A percentile compares a stretch with the other conserved stretches of the same genome.
Evolutionary conservation across 768 basidiomycete genomes (phyloP).

Genomic region (Thelephora ganbajun): DNA sequence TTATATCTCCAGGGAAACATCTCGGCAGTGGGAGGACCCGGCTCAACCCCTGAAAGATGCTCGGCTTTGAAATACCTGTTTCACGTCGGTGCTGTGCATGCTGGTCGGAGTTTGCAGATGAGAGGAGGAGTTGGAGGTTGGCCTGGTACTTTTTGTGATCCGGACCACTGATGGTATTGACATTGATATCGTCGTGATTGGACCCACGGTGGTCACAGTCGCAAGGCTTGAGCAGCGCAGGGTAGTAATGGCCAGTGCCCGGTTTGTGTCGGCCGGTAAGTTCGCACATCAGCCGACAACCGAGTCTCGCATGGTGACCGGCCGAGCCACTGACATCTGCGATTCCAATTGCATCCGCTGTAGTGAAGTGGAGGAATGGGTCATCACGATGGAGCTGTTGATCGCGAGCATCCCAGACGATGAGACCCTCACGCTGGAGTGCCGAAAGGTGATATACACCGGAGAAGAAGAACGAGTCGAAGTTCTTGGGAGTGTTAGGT

Average conservation of each 20-base stretch:
- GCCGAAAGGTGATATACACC: constrained; percentile 17
- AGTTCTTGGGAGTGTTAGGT: constrained; percentile 17
- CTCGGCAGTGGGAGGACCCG: constrained; percentile 14
- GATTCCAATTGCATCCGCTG: not conserved
- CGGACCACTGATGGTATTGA: constrained; percentile 11
- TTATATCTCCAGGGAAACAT: constrained; percentile 21
- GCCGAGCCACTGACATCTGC: constrained; percentile 19
- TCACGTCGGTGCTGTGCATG: constrained; percentile 14
- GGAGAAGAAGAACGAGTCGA: constrained; percentile 20
- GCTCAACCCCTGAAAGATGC: constrained; percentile 18
- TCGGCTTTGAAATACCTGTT: constrained; percentile 24
- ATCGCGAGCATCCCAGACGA: constrained; percentile 15
- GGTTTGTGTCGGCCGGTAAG: constrained; percentile 16
- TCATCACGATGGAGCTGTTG: not conserved
- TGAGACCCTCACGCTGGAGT: constrained; percentile 14
- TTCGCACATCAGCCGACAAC: constrained; percentile 22
- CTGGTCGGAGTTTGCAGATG: constrained; percentile 12
- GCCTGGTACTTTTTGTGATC: constrained; percentile 10
- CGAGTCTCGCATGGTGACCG: constrained; percentile 19
- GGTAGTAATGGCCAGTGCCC: constrained; percentile 14
- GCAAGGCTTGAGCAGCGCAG: constrained; percentile 15
- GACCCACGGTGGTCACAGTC: constrained; percentile 12
- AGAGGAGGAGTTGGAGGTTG: constrained; percentile 10
- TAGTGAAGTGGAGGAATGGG: not conserved
- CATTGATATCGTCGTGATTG: constrained; percentile 18